A percentile compares a stretch with the other conserved stretches of the same genome.
These are phyloP conservation scores for Emydomyces testavorans DNA, from an alignment of 2,329 filamentous ascomycete species.

Conservation along the genomic window DNA sequence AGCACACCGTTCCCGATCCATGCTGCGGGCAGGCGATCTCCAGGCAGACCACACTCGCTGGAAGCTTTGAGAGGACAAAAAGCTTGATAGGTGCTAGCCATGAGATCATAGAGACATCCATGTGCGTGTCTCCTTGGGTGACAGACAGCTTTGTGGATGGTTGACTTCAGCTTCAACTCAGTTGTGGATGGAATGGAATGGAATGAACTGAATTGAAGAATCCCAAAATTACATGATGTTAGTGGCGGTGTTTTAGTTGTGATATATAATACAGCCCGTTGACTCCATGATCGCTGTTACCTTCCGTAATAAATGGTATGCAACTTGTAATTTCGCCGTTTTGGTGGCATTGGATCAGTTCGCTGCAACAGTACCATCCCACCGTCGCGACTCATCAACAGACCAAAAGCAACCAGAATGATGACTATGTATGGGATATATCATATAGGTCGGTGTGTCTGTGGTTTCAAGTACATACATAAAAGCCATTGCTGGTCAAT, in stretches of 20 bases:
- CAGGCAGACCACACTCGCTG: too few relatives aligned
- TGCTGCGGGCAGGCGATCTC: background rate
- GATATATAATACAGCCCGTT: background rate
- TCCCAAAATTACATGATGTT: background rate
- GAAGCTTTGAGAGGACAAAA: background rate
- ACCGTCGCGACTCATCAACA: background rate
- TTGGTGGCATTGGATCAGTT: background rate
- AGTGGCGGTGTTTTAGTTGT: background rate
- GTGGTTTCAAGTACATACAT: too few relatives aligned
- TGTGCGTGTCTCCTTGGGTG: background rate
- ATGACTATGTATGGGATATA: too few relatives aligned
- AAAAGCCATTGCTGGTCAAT: too few relatives aligned
- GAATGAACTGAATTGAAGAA: too few relatives aligned
- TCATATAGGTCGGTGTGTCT: too few relatives aligned
- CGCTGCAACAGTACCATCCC: constrained; percentile 4
- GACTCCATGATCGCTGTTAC: background rate
- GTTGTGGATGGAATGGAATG: background rate
- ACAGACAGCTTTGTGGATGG: background rate
- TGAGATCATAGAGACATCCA: background rate
- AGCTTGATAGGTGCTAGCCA: background rate
- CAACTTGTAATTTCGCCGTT: background rate
- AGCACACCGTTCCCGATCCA: background rate
- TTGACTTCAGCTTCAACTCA: background rate
- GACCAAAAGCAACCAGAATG: background rate
- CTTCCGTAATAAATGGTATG: background rate